Evolutionary conservation across 2,329 filamentous ascomycete species (phyloP), one percentile per base, ranked within the genome.

Genomic region (Colletotrichum noveboracense): DNA sequence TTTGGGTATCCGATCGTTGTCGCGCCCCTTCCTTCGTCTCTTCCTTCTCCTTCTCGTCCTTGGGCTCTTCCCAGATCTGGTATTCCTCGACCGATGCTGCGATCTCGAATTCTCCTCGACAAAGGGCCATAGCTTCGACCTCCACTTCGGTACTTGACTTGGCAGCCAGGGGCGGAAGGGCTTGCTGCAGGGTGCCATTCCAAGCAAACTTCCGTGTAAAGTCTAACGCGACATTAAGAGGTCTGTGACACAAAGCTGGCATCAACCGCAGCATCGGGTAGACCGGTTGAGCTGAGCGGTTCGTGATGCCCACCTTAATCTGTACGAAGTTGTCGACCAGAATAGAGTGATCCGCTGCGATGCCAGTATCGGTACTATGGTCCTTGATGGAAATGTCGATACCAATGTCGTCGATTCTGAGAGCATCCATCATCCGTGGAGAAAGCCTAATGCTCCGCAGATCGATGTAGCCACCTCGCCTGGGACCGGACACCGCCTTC

Each of bases 11-110:
- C 3, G 88, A 89, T 76, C 89, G 82, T 65, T 83, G 83, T 75
- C 88, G 84, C 12, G 81, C 78, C 12, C 81, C 79, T 75, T 79
- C 80, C 38, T 81, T 77, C 75, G 76, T 71, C 61, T 76, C 78
- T 28, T 78, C 81, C 76, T 82, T 80, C 52, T 83, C 78, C 28
- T 79, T 82, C 24, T 82, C 82, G 56, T 77, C 79, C 76, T 78
- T 80, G 34, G 61, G 70, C 64, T 86, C 79, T 28, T 78, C 79
- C 86, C 85, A 89, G 9, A 94, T 81, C 76, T 89, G 89, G 5
- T 94, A 91, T 86, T 98, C 96, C 84, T 98, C 96, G 0, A 98
- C 92, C 14, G 91, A 93, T 7, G 93, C 95, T 28, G 91, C 91
- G 26, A 98, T 88, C 83, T 98, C 96, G 82, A 96, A 98, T 78